phyloP scores from a whole-genome alignment of 495 filamentous ascomycete genomes.

The Endocarpon pusillum region DNA sequence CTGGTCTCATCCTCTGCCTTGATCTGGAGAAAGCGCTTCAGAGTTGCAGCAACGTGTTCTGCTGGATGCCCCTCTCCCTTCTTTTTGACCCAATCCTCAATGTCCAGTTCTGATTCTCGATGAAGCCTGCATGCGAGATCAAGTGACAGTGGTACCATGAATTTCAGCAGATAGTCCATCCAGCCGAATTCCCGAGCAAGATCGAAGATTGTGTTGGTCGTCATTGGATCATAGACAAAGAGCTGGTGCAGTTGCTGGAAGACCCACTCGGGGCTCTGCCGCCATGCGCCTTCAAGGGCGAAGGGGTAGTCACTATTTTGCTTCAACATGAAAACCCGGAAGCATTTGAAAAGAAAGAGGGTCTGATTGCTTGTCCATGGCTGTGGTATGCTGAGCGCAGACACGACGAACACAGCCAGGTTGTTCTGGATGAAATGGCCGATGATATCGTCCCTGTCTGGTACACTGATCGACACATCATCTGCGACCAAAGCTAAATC shows the following conservation, averaged over 20 bases:
- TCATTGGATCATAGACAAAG: slow-evolving; percentile 57
- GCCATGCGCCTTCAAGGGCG: slow-evolving; percentile 78
- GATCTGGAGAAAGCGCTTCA: slow-evolving; percentile 59
- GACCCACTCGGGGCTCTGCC: slow-evolving; percentile 70
- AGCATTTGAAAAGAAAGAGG: slow-evolving; percentile 40
- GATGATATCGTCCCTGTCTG: slow-evolving; percentile 45
- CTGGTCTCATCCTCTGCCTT: slow-evolving; percentile 70
- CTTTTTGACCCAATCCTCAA: slow-evolving; percentile 64
- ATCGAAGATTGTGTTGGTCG: slow-evolving; percentile 67
- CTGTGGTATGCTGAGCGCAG: slow-evolving; percentile 50
- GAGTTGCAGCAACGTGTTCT: slow-evolving; percentile 39
- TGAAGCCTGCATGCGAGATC: slow-evolving; percentile 85
- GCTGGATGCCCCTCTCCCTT: slow-evolving; percentile 37
- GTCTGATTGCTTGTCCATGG: slow-evolving; percentile 47
- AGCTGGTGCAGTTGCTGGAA: slow-evolving; percentile 58
- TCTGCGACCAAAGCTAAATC: slow-evolving; percentile 53
- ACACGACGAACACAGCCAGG: slow-evolving; percentile 55
- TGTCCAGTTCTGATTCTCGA: slow-evolving; percentile 57
- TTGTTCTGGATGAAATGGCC: slow-evolving; percentile 32
- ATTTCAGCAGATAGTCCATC: slow-evolving; percentile 60
- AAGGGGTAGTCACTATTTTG: slow-evolving; percentile 57
- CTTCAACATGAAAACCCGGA: slow-evolving; percentile 44
- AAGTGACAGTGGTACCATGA: slow-evolving; percentile 65
- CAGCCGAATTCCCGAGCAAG: slow-evolving; percentile 61
- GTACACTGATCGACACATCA: slow-evolving; percentile 39